Conservation (phyloP, 768 basidiomycete genomes). For the Lyophyllum decastes region DNA sequence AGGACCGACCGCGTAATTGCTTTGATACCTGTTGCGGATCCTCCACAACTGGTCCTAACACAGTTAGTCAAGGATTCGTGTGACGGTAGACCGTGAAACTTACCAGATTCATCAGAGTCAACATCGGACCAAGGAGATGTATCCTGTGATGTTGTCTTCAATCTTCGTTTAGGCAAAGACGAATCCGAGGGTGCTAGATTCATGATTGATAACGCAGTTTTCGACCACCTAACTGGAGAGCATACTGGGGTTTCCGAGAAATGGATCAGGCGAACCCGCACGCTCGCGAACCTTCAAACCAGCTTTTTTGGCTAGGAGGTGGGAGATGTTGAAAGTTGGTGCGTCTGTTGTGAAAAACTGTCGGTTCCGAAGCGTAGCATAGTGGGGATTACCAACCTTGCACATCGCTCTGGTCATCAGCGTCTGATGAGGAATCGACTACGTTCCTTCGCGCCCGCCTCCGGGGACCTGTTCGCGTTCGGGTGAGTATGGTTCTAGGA, state of each 20-base stretch:
- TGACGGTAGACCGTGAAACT: neutral
- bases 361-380: neutral
- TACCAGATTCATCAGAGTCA: neutral
- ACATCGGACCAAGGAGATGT: neutral
- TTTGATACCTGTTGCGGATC: neutral
- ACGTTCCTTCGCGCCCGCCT: too few species aligned
- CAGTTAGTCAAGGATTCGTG: neutral
- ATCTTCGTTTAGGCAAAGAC: neutral
- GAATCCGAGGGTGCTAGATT: neutral
- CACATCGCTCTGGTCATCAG: neutral
- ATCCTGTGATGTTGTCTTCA: neutral
- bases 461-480: neutral
- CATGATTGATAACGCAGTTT: neutral
- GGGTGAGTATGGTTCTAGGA: neutral
- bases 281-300: neutral
- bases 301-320: neutral
- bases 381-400: neutral
- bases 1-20: neutral
- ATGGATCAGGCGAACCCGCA: neutral
- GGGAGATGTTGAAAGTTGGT: neutral
- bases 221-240: neutral
- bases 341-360: neutral
- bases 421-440: neutral
- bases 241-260: neutral
- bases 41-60: neutral